Base-by-base conservation (phyloP, 768 basidiomycete genomes). In the Panaeolus cyanescens region DNA sequence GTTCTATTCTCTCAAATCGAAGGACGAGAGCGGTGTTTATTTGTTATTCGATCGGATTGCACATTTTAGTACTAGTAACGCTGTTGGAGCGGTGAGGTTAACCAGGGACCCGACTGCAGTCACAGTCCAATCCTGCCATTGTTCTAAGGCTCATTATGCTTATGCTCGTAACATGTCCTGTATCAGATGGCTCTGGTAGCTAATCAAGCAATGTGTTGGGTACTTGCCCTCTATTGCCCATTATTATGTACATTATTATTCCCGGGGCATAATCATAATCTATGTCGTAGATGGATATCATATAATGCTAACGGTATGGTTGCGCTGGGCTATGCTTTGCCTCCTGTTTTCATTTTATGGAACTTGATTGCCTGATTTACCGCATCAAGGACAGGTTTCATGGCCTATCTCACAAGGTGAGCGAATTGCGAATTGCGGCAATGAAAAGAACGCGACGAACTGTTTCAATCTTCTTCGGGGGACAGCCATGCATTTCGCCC, bases 11-110 rank as follows among this genome's bases (percentile, higher is more conserved):
- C 28, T 92, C 93, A 39, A 95, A 94, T 70, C 90, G 95, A 30
- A 85, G 94, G 15, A 89, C 95, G n/a, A 82, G 97, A 68, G 90
- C 89, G 19, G 84, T 92, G 40, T 98, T 98, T 72, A 88, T 98
- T 61, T 79, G 89, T 55, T 99, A 99, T 74, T 91, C 96, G 5
- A 72, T 90, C 12, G 85, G 80, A 4, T 73, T 97, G 19, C 95
- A 97, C 71, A 61, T 90, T n/a, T 77, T 96, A 31, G 90, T 95
- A 31, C 79, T 96, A 74, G 90, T 85, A 72, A 90, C 89, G 5
- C 81, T 85, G 32, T 93, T 91, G 70, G 90, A 90, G 72, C 93
- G 88, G 66, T 83, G 88, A 25, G 74, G 78, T 22, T 78, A 83
- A 6, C 81, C 85, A 1, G 80, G 77, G 13, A 71, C 79, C 54